Conservation (phyloP, 2,329 filamentous ascomycete species). For the Teratosphaeria destructans region DNA sequence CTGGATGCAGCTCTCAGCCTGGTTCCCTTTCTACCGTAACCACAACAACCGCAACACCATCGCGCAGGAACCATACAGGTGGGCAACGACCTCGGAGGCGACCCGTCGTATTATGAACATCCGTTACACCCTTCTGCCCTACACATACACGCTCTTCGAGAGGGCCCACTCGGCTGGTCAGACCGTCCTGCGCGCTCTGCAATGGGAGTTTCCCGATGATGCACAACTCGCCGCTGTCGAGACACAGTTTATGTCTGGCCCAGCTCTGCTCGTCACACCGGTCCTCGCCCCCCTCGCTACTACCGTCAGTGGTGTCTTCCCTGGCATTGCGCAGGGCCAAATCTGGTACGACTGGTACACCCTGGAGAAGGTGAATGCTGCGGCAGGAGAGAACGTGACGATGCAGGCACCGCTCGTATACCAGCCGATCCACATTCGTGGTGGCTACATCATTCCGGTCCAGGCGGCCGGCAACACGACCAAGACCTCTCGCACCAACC, state of each 20-base stretch:
- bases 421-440: conserved; percentile 16
- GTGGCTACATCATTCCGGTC: conserved; percentile 14
- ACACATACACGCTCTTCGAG: conserved; percentile 63
- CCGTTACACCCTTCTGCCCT: conserved; percentile 59
- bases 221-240: conserved; percentile 53
- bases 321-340: conserved; percentile 47
- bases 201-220: conserved; percentile 63
- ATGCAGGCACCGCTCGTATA: conserved; percentile 16
- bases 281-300: conserved; percentile 51
- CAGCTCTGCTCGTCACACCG: conserved; percentile 53
- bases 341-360: conserved; percentile 72
- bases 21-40: conserved; percentile 49
- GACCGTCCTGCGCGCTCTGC: conserved; percentile 59
- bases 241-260: conserved; percentile 59
- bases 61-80: conserved; percentile 58
- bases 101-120: conserved; percentile 54
- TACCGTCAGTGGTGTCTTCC: conserved; percentile 56
- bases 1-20: conserved; percentile 41
- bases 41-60: conserved; percentile 61
- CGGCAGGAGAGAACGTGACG: conserved; percentile 28
- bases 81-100: conserved; percentile 53
- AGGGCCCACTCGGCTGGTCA: conserved; percentile 52
- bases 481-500: conserved; percentile 5
- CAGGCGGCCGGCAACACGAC: conserved; percentile 16
- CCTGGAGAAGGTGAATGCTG: conserved; percentile 29